Evolutionary conservation across 2,329 filamentous ascomycete genomes (phyloP), one percentile per base, ranked within the genome.

Genomic region (Aphanoascus verrucosus): DNA sequence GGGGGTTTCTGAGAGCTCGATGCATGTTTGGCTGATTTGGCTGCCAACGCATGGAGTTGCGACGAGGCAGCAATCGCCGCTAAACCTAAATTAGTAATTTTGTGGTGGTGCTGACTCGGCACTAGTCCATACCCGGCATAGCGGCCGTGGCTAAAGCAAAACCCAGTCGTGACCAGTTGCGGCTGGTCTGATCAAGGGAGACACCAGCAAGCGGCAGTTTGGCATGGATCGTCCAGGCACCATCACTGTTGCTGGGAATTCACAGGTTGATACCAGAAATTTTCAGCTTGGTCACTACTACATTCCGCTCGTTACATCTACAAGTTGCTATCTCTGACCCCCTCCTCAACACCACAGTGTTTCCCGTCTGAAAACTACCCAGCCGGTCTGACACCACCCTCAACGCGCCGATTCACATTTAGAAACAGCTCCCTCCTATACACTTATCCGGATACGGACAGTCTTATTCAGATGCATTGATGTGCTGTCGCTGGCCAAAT

Each of bases 81-180:
- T 53, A 56, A 45, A 15, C 55, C 37, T 4, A 9, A 37, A 37
- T 19, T 14, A 44, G 49, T 14, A 28, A 12, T 45, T 34, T 19
- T 14, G 19, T 8, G 20, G 15, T 32, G 15, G 47, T 46, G 42
- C 23, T 28, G 23, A 31, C 11, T 2, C 3, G 4, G 1, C 34
- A 8, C 48, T 49, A 53, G 49, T 5, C 40, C 41, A 32, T 2
- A 15, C 5, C 14, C 2, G 32, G 54, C 5, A 42, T 55, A 46
- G 54, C 11, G 20, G 2, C 17, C 19, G 44, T 45, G 54, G 40
- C 38, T 55, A 49, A 44, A 53, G 54, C 49, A 53, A 44, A 53
- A 53, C 31, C 45, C 17, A 42, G 48, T n/a, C 31, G 17, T 20
- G 38, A 41, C 23, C 35, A 48, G 34, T 28, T 43, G 32, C 32